Base-by-base conservation (phyloP, 768 basidiomycete genomes). In the Chalciporus chontae region DNA sequence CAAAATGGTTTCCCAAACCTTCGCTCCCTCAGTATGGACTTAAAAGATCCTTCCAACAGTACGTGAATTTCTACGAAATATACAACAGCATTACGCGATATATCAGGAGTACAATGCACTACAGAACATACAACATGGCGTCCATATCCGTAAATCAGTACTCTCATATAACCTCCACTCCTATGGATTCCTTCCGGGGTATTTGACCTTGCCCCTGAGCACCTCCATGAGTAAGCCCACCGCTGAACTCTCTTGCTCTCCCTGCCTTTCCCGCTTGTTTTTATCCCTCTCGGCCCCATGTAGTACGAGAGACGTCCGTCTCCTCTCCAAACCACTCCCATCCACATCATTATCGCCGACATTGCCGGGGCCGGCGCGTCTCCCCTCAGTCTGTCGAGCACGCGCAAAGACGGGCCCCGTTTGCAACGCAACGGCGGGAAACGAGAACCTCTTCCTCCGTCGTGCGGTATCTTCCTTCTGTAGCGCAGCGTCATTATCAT, bases 351-450 rank as follows among this genome's bases (percentile, higher is more conserved):
- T 24, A 9, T 15, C 32, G 17, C n/a, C 56, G n/a, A 48, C 53
- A 8, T 51, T 15, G 14, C 47, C 17, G 31, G 10, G 31, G 11
- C 4, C 52, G 8, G 47, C 37, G 11, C 54, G 45, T 27, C 23
- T 3, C 24, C 31, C 38, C 24, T 29, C 41, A 14, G n/a, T 53
- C 44, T 48, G 68, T 34, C 60, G 56, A 3, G 79, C 77, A 17
- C 80, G 76, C 18, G 84, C 79, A 24, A 82, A 85, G 13, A 90
- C 87, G 15, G 78, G 80, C 26, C 81, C 81, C 26, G 82, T 81
- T 55, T 90, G 87, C 64, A 90, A 55, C 32, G 84, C 87, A 32
- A 91, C 73, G n/a, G 85, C 85, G 40, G 88, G 86, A 43, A 86
- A 52, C 43, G 89, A 90, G 59, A 89, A 89, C 34, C 86, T 77